Evolutionary conservation across 2,329 filamentous ascomycete genomes (phyloP).

Genomic region (Penicillium sp.): DNA sequence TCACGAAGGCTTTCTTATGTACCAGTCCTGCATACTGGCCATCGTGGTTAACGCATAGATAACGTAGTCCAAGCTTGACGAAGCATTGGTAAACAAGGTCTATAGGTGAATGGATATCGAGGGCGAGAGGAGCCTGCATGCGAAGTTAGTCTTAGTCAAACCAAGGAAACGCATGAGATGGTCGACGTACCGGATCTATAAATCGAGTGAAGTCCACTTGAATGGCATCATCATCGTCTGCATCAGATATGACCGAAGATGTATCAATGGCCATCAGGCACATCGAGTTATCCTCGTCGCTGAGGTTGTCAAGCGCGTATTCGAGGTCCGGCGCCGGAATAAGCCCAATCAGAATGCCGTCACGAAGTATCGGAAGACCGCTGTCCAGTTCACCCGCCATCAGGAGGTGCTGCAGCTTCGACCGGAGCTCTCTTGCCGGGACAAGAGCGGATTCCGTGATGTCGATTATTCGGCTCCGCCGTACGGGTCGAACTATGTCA

Average conservation of each 20-base stretch:
- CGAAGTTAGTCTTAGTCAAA: constrained; percentile 17
- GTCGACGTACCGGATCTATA: constrained; percentile 75
- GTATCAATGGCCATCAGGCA: constrained; percentile 80
- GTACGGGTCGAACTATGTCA: constrained; percentile 79
- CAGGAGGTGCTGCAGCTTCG: constrained; percentile 81
- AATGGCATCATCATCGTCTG: constrained; percentile 61
- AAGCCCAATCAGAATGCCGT: constrained; percentile 81
- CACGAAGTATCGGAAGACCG: constrained; percentile 81
- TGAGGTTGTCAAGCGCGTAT: constrained; percentile 84
- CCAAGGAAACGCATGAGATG: not conserved
- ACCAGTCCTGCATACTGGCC: constrained; percentile 89
- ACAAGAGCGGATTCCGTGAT: constrained; percentile 83
- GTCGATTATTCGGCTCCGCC: constrained; percentile 81
- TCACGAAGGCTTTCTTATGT: constrained; percentile 97
- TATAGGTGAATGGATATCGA: constrained; percentile 89
- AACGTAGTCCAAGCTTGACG: constrained; percentile 87
- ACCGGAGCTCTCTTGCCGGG: constrained; percentile 73
- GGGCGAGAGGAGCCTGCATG: constrained; percentile 75
- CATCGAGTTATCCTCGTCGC: constrained; percentile 70
- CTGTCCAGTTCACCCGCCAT: constrained; percentile 88
- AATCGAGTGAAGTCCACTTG: constrained; percentile 87
- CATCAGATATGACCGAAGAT: constrained; percentile 62
- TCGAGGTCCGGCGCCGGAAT: constrained; percentile 95
- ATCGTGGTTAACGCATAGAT: constrained; percentile 85
- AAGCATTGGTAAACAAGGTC: constrained; percentile 97